Evolutionary conservation across 257 asterid species (phyloP).

Genomic region (Solanum bulbocastanum): DNA sequence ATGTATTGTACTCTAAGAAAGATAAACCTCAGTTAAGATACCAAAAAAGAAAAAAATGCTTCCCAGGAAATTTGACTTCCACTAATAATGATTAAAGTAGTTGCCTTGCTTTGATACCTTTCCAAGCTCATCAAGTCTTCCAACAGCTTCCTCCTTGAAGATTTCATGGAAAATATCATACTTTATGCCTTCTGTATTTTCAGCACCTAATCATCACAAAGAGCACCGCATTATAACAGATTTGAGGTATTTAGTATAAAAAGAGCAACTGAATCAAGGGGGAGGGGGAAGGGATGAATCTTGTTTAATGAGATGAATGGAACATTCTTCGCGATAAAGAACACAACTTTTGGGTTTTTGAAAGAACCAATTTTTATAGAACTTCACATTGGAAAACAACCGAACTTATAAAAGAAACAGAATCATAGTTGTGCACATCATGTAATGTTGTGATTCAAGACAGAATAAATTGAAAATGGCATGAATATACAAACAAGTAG

Average conservation of each 20-base stretch:
- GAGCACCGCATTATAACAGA: neutral
- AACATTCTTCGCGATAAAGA: neutral
- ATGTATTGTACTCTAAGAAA: neutral
- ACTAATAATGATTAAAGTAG: neutral
- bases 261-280: neutral
- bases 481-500: neutral
- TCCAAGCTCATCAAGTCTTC: constrained; percentile 73
- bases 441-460: neutral
- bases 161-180: constrained; percentile 35
- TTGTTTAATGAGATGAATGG: neutral
- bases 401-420: neutral
- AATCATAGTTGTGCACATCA: neutral
- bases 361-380: neutral
- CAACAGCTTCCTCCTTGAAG: constrained; percentile 71
- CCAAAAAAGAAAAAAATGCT: neutral
- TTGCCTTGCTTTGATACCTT: constrained; percentile 35
- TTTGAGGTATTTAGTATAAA: neutral
- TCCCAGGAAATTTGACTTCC: neutral
- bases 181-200: constrained; percentile 21
- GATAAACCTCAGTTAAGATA: neutral
- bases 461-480: neutral
- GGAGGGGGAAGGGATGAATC: neutral
- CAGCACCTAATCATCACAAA: constrained; percentile 12
- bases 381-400: neutral
- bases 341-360: neutral